A percentile compares a stretch with the other conserved stretches of the same genome.
phyloP scores from a whole-genome alignment of 2,329 filamentous ascomycete genomes.

The Arachnomyces sp. region DNA sequence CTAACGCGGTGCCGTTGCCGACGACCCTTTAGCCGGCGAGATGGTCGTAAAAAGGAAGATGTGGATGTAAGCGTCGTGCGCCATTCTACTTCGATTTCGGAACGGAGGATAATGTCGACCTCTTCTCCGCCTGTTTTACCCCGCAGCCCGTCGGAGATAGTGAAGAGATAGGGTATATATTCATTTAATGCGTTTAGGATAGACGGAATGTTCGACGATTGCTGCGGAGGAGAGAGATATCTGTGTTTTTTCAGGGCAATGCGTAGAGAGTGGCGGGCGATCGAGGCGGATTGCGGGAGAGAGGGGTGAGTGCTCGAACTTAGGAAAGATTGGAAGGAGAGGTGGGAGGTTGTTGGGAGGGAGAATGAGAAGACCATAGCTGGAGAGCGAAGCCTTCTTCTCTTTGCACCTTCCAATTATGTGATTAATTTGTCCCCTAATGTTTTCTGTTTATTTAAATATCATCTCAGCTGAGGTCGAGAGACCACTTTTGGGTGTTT shows the following conservation, averaged over 20 bases:
- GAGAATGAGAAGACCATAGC: constrained; percentile 82
- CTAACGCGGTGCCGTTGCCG: constrained; percentile 60
- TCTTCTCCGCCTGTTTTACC: constrained; percentile 45
- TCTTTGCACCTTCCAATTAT: background rate
- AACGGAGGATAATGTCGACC: constrained; percentile 60
- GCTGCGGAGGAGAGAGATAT: constrained; percentile 64
- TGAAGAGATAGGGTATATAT: constrained; percentile 78
- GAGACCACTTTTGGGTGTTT: too few species aligned
- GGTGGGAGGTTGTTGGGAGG: constrained; percentile 81
- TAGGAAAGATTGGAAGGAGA: constrained; percentile 73
- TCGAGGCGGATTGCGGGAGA: constrained; percentile 72
- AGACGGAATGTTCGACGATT: constrained; percentile 61
- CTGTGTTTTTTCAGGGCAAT: constrained; percentile 85
- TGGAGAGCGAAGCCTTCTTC: background rate
- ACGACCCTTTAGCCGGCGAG: constrained; percentile 10
- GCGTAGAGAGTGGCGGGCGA: constrained; percentile 73
- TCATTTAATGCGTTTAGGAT: constrained; percentile 62
- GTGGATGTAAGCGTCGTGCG: constrained; percentile 67
- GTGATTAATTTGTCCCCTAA: too few species aligned
- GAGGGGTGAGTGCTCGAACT: constrained; percentile 80
- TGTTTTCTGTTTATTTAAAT: too few species aligned
- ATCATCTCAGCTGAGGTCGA: too few species aligned
- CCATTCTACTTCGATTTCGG: constrained; percentile 68
- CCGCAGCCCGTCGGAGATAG: constrained; percentile 65
- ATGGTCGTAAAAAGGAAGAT: constrained; percentile 4